Percentiles rank a stretch among this genome's conserved stretches.
phyloP scores from a whole-genome alignment of 2,329 filamentous ascomycete genomes.

The Xylariaceae sp. region DNA sequence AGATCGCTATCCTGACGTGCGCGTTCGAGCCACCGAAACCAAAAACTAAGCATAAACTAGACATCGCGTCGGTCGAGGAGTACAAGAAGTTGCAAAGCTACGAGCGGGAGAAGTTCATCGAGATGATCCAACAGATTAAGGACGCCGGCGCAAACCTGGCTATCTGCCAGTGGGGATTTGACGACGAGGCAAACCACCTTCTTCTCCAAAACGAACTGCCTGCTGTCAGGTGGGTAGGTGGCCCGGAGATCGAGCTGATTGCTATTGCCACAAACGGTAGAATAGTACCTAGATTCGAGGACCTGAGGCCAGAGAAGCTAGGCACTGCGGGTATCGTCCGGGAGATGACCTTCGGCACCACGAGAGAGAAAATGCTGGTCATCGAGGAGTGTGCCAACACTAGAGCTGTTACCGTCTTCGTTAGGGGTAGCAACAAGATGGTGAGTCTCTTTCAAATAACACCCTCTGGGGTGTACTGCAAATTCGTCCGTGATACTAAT shows the following conservation, averaged over 20 bases:
- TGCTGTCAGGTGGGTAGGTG: slow-evolving; percentile 96
- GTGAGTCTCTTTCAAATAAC: slow-evolving; percentile 53
- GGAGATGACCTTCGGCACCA: slow-evolving; percentile 97
- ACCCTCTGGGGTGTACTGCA: background rate
- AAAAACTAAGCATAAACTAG: slow-evolving; percentile 99
- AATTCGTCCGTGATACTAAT: slow-evolving; percentile 12
- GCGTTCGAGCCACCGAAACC: slow-evolving; percentile 99
- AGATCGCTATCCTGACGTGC: slow-evolving; percentile 96
- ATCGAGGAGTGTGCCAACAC: slow-evolving; percentile 99
- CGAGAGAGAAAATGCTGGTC: slow-evolving; percentile 98
- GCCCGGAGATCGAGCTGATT: slow-evolving; percentile 97
- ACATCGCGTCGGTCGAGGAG: slow-evolving; percentile 95
- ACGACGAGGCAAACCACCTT: slow-evolving; percentile 97
- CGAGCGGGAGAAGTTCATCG: slow-evolving; percentile 93
- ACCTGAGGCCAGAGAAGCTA: slow-evolving; percentile 88
- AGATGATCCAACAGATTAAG: slow-evolving; percentile 99
- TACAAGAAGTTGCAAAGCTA: slow-evolving; percentile 98
- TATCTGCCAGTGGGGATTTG: slow-evolving; percentile 99
- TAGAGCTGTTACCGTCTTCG: slow-evolving; percentile 92
- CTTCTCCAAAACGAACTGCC: slow-evolving; percentile 95
- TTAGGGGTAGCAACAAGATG: slow-evolving; percentile 99
- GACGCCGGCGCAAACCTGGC: slow-evolving; percentile 95
- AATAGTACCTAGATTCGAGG: slow-evolving; percentile 97
- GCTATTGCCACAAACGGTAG: slow-evolving; percentile 98
- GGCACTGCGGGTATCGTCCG: slow-evolving; percentile 87